Conservation (phyloP, 805 yeast genomes). For the Yamadazyma takamatsuzukensis region DNA sequence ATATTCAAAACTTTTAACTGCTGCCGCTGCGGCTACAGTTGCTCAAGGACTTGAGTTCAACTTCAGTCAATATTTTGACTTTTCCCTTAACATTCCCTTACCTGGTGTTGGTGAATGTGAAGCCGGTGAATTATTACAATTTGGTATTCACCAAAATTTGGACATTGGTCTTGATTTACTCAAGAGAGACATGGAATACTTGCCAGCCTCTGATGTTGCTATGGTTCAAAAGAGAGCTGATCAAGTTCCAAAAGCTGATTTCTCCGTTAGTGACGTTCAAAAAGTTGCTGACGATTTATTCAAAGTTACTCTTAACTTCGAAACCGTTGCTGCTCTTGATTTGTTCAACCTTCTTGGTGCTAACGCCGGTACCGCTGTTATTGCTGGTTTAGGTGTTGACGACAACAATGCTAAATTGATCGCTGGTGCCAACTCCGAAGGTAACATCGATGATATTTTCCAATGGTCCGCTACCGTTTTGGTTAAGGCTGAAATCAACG, state of each 20-base stretch:
- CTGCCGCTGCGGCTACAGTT: slow-evolving; percentile 10
- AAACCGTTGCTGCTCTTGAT: slow-evolving; percentile 13
- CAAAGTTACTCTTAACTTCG: slow-evolving; percentile 22
- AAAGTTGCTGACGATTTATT: slow-evolving; percentile 17
- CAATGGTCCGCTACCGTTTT: slow-evolving; percentile 23
- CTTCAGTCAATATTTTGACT: slow-evolving; percentile 9
- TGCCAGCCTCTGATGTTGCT: background rate
- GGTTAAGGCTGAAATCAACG: slow-evolving; percentile 16
- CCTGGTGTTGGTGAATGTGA: slow-evolving; percentile 5
- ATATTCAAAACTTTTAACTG: slow-evolving; percentile 8
- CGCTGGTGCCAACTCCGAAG: slow-evolving; percentile 11
- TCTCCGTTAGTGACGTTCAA: slow-evolving; percentile 22
- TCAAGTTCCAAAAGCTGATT: slow-evolving; percentile 21
- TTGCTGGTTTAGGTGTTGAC: slow-evolving; percentile 14
- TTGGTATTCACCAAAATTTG: slow-evolving; percentile 9
- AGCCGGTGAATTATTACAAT: slow-evolving; percentile 7
- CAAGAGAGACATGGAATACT: slow-evolving; percentile 9
- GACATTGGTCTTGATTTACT: slow-evolving; percentile 6
- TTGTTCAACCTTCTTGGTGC: slow-evolving; percentile 10
- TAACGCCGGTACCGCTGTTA: slow-evolving; percentile 20
- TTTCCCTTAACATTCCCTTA: slow-evolving; percentile 6
- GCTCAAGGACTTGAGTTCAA: slow-evolving; percentile 7
- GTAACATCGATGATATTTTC: slow-evolving; percentile 14
- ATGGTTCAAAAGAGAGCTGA: slow-evolving; percentile 9
- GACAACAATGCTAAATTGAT: slow-evolving; percentile 10